phyloP scores from a whole-genome alignment of 305 asterid species.

The Withania somnifera region DNA sequence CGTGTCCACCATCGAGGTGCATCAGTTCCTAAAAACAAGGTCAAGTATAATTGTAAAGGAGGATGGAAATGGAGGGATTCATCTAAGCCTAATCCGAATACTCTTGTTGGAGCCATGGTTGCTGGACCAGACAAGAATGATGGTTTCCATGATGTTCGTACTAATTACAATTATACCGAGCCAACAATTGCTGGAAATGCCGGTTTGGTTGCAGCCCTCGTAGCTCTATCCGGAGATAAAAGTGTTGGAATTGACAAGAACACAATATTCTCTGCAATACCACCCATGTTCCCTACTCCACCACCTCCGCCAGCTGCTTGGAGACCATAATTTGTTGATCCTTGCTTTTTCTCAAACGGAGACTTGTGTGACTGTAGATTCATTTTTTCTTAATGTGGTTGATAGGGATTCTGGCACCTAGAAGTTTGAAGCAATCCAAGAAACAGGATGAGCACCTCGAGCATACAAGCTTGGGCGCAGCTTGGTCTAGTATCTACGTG shows the following conservation, averaged over 20 bases:
- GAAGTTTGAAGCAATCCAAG: not conserved
- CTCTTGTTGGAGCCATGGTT: conserved; percentile 83
- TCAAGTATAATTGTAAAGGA: conserved; percentile 74
- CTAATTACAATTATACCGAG: conserved; percentile 78
- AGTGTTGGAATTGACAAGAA: not conserved
- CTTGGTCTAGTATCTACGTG: not conserved
- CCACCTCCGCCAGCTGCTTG: conserved; percentile 99
- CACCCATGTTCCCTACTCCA: conserved; percentile 43
- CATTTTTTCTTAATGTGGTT: not conserved
- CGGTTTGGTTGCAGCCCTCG: conserved; percentile 85
- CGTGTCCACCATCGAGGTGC: conserved; percentile 97
- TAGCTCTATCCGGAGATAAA: conserved; percentile 71
- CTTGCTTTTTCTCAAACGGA: not conserved
- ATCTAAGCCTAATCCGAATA: conserved; percentile 67
- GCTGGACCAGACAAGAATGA: conserved; percentile 94
- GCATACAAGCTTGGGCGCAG: not conserved
- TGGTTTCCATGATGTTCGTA: conserved; percentile 71
- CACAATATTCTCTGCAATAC: not conserved
- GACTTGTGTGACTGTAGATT: not conserved
- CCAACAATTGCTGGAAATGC: conserved; percentile 96
- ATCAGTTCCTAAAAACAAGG: conserved; percentile 77
- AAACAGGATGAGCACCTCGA: not conserved
- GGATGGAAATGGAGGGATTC: conserved; percentile 94
- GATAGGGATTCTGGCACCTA: not conserved
- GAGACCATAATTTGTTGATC: conserved; percentile 37